A percentile compares a stretch with the other conserved stretches of the same genome.
These are phyloP conservation scores for Phytophthora pinifolia DNA, from an alignment of 352 stramenopile genomes.

Conservation along the genomic window DNA sequence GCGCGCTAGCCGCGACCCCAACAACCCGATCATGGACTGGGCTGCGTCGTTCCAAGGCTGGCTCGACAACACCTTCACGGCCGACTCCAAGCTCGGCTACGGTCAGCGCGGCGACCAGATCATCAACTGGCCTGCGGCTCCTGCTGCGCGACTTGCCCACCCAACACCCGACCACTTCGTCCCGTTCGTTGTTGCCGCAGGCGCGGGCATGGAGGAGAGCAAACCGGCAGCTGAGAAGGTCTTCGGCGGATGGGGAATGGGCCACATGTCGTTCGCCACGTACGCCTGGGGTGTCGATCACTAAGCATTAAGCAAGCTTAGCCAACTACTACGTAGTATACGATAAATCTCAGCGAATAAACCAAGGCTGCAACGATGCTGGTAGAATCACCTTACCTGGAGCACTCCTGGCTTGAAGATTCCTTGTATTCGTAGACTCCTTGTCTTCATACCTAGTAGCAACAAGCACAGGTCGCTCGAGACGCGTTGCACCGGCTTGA, in stretches of 20 bases:
- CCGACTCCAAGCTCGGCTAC: constrained; percentile 28
- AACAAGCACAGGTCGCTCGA: neutral
- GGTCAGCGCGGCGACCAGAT: constrained; percentile 31
- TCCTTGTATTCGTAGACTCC: no score
- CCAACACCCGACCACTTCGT: constrained; percentile 55
- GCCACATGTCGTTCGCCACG: constrained; percentile 46
- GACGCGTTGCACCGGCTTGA: neutral
- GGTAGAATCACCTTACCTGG: no score
- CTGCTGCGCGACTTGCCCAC: constrained; percentile 38
- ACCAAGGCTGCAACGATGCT: no score
- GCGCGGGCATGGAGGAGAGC: constrained; percentile 49
- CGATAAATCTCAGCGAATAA: no score
- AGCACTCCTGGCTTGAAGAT: no score
- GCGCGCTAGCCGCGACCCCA: constrained; percentile 23
- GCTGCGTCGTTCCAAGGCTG: constrained; percentile 37
- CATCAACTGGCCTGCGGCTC: constrained; percentile 37
- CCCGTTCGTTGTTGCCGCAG: constrained; percentile 50
- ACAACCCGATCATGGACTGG: constrained; percentile 23
- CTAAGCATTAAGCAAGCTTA: constrained; percentile 31
- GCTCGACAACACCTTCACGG: constrained; percentile 34
- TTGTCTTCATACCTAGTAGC: no score
- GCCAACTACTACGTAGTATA: neutral
- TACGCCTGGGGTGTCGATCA: constrained; percentile 38
- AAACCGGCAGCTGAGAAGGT: constrained; percentile 38
- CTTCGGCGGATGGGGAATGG: constrained; percentile 39